Percentiles rank a stretch among this genome's conserved stretches.
These are phyloP conservation scores for Colletotrichum plurivorum DNA, from an alignment of 2,329 filamentous ascomycete genomes.

Conservation along the genomic window DNA sequence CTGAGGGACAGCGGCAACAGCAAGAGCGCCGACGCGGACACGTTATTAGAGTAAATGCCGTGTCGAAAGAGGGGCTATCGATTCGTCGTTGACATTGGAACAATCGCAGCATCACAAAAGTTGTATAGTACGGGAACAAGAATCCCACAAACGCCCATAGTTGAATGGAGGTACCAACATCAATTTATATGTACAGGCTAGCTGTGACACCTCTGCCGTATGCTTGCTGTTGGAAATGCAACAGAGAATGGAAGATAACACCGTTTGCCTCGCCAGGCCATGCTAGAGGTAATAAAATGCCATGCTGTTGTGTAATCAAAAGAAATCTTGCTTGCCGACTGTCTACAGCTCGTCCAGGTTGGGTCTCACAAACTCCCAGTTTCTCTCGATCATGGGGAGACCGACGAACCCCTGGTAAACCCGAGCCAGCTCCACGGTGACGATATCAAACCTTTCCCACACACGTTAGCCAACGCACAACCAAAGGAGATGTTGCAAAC, in stretches of 20 bases:
- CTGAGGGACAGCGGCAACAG: conserved; percentile 46
- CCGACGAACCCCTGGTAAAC: conserved; percentile 67
- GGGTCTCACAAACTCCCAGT: conserved; percentile 62
- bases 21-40: not conserved
- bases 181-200: conserved; percentile 20
- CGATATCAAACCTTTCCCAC: conserved; percentile 54
- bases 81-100: not conserved
- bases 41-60: conserved; percentile 3
- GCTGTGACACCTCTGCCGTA: conserved; percentile 2
- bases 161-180: not conserved
- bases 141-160: not conserved
- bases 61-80: not conserved
- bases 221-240: not conserved
- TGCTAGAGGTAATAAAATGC: conserved; percentile 17
- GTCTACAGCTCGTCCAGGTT: conserved; percentile 64
- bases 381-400: conserved; percentile 63
- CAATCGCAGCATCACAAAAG: too few relatives aligned
- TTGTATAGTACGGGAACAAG: too few relatives aligned
- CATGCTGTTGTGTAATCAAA: conserved; percentile 8
- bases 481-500: not conserved
- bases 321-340: not conserved
- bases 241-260: conserved; percentile 1
- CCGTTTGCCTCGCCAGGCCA: conserved; percentile 20
- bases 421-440: conserved; percentile 60
- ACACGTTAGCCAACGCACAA: not conserved